Conservation (phyloP, 805 yeast species). For the Ogataea polymorpha region DNA sequence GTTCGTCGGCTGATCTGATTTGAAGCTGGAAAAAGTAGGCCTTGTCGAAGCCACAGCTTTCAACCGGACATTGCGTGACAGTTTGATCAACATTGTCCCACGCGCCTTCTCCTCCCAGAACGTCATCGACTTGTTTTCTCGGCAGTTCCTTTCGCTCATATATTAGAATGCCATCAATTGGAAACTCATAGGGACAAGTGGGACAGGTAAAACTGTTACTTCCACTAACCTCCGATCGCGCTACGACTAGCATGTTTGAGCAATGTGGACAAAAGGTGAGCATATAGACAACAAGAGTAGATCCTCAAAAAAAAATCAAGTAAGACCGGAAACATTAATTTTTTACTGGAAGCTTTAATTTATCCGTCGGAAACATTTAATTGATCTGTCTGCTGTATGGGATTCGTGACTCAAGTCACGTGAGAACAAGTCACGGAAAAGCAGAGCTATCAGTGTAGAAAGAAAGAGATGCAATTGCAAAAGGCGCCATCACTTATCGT, state of each 20-base stretch:
- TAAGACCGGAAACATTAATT: background rate
- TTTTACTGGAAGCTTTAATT: no score
- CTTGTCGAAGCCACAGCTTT: constrained; percentile 78
- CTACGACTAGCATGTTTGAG: constrained; percentile 80
- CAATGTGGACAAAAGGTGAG: constrained; percentile 94
- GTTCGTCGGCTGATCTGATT: constrained; percentile 97
- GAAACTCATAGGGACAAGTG: constrained; percentile 94
- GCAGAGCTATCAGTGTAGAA: no score
- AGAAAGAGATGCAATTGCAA: no score
- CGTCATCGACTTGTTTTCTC: constrained; percentile 92
- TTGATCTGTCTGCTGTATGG: no score
- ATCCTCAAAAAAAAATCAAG: background rate
- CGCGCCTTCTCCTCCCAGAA: constrained; percentile 93
- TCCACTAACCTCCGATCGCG: constrained; percentile 50
- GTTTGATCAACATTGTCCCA: constrained; percentile 99
- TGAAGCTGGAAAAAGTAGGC: constrained; percentile 97
- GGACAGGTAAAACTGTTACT: constrained; percentile 78
- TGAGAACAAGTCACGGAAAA: no score
- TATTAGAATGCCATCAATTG: constrained; percentile 77
- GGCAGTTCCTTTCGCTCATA: constrained; percentile 81
- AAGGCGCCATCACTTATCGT: no score
- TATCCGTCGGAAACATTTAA: no score
- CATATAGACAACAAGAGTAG: constrained; percentile 42
- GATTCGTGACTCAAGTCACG: no score
- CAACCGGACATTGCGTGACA: constrained; percentile 85